phyloP scores from a whole-genome alignment of 345 rosid species.

The Linum tenue region DNA sequence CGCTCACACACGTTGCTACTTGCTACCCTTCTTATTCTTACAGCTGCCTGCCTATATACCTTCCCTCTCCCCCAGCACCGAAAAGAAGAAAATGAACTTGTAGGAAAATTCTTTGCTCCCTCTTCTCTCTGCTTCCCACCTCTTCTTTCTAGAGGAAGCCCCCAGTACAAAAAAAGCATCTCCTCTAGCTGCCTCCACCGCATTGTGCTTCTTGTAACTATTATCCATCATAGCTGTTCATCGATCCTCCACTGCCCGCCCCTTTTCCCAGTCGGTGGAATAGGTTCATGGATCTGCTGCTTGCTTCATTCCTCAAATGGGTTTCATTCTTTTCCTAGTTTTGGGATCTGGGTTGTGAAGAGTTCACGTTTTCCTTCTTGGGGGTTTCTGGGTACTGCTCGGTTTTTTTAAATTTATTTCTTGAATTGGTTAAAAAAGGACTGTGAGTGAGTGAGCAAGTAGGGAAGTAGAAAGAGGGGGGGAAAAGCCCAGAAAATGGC shows the following conservation, averaged over 20 bases:
- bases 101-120: no score
- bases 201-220: background rate
- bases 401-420: background rate
- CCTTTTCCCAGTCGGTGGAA: background rate
- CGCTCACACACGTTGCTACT: no score
- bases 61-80: no score
- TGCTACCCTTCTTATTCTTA: no score
- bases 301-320: constrained; percentile 9
- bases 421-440: background rate
- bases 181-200: background rate
- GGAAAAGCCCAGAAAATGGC: constrained; percentile 34
- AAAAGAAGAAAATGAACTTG: no score
- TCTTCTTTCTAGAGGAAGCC: no score
- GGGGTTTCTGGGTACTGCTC: constrained; percentile 7
- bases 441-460: background rate
- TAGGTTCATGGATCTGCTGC: background rate
- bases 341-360: constrained; percentile 42
- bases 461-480: no score
- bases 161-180: no score
- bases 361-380: constrained; percentile 8
- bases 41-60: no score
- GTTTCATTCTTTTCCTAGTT: constrained; percentile 20
- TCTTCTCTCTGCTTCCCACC: no score
- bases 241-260: background rate
- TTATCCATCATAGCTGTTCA: background rate